Conservation (phyloP, 2,329 filamentous ascomycete genomes). For the Fusarium nelsonii region DNA sequence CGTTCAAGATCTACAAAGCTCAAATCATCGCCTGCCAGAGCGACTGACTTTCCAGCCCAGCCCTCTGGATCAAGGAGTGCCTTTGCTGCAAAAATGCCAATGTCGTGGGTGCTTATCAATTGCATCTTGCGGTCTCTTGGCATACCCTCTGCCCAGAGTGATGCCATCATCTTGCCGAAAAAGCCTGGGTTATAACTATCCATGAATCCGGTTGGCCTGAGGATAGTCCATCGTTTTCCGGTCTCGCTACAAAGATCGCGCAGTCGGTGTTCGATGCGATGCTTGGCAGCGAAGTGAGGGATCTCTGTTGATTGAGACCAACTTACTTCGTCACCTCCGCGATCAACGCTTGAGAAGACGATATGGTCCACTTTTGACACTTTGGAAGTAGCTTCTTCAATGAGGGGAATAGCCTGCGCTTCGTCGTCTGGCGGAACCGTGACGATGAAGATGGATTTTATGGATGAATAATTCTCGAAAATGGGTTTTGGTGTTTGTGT, state of each 20-base stretch:
- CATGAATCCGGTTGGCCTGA: conserved; percentile 49
- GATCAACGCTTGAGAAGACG: conserved; percentile 37
- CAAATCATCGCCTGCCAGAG: conserved; percentile 24
- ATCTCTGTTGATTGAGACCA: conserved; percentile 33
- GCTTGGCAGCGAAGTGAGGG: conserved; percentile 39
- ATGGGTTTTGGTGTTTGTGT: conserved; percentile 25
- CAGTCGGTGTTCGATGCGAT: conserved; percentile 32
- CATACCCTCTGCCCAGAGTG: conserved; percentile 43
- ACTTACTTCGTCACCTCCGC: conserved; percentile 22
- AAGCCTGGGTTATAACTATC: conserved; percentile 44
- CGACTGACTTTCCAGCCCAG: conserved; percentile 14
- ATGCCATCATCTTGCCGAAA: conserved; percentile 48
- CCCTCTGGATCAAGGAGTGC: background rate
- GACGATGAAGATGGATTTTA: conserved; percentile 46
- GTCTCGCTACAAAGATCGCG: conserved; percentile 4
- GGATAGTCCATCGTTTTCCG: conserved; percentile 42
- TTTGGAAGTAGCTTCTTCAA: conserved; percentile 35
- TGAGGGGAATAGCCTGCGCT: conserved; percentile 40
- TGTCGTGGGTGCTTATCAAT: conserved; percentile 46
- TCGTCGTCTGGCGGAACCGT: conserved; percentile 48
- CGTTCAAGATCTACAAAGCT: conserved; percentile 16
- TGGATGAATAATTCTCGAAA: conserved; percentile 36
- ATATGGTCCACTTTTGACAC: conserved; percentile 32
- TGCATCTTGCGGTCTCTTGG: conserved; percentile 43
- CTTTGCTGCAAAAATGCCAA: conserved; percentile 37